phyloP scores from a whole-genome alignment of 2,329 filamentous ascomycete species.

The Mariannaea elegans region DNA sequence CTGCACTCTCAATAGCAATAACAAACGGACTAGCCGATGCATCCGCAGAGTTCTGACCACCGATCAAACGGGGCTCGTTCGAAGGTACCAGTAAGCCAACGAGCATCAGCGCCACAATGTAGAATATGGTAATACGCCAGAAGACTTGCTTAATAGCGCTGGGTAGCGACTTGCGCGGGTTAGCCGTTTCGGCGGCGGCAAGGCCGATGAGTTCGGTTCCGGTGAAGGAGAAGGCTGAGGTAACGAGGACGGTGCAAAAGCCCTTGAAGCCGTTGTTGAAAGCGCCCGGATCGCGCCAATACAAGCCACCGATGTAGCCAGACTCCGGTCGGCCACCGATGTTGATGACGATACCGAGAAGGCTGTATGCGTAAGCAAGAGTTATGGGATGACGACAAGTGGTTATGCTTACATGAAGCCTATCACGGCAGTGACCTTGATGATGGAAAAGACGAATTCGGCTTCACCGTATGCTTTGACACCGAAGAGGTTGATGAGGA shows the following conservation, averaged over 20 bases:
- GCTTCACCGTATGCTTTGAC: slow-evolving; percentile 90
- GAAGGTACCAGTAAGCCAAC: slow-evolving; percentile 86
- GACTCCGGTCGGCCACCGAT: slow-evolving; percentile 77
- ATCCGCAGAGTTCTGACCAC: slow-evolving; percentile 63
- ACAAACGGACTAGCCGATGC: slow-evolving; percentile 88
- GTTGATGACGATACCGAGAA: slow-evolving; percentile 87
- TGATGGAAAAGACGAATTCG: slow-evolving; percentile 85
- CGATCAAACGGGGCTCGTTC: slow-evolving; percentile 70
- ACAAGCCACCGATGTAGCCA: slow-evolving; percentile 82
- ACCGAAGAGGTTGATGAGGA: slow-evolving; percentile 86
- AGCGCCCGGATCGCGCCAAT: slow-evolving; percentile 81
- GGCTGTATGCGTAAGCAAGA: slow-evolving; percentile 53
- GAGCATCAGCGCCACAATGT: slow-evolving; percentile 83
- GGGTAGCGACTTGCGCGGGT: slow-evolving; percentile 82
- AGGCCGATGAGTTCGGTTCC: slow-evolving; percentile 81
- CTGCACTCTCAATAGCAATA: slow-evolving; percentile 86
- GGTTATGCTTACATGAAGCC: slow-evolving; percentile 81
- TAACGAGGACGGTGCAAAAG: slow-evolving; percentile 79
- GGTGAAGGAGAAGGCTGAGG: slow-evolving; percentile 78
- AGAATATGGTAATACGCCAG: slow-evolving; percentile 92
- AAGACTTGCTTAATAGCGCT: slow-evolving; percentile 93
- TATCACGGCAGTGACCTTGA: slow-evolving; percentile 87
- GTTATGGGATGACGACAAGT: slow-evolving; percentile 39
- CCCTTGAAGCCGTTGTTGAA: slow-evolving; percentile 87
- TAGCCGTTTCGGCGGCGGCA: slow-evolving; percentile 79